Conservation (phyloP, 345 rosid genomes). For the Salix purpurea region DNA sequence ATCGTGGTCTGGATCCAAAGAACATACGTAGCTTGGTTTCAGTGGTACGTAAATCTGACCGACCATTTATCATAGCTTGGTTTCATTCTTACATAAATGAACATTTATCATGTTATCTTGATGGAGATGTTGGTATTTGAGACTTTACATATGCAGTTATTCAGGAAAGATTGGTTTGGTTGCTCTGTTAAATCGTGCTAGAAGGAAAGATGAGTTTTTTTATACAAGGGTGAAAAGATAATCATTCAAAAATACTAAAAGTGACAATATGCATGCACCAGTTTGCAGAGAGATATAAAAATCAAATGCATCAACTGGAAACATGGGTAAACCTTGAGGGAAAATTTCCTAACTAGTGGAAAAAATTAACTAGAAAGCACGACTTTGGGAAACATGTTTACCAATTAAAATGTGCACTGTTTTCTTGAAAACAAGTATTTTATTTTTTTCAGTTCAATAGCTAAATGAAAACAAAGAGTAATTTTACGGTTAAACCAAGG, state of each 20-base stretch:
- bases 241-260: neutral
- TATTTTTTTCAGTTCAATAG: neutral
- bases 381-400: neutral
- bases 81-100: conserved; percentile 65
- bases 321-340: neutral
- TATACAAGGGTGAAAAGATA: neutral
- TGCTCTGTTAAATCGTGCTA: neutral
- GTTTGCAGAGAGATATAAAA: neutral
- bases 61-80: conserved; percentile 33
- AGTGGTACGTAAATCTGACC: conserved; percentile 49
- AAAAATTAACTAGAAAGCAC: too few relatives aligned
- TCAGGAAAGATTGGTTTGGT: neutral
- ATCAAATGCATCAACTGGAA: neutral
- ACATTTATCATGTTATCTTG: neutral
- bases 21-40: conserved; percentile 66
- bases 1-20: conserved; percentile 74
- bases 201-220: conserved; percentile 2
- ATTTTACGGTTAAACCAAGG: neutral
- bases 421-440: neutral
- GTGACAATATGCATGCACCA: neutral
- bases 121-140: neutral
- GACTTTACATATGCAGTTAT: neutral
- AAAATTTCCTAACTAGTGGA: neutral
- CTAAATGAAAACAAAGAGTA: neutral
- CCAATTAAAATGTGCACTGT: neutral